Conservation (phyloP, 2,329 filamentous ascomycete genomes). For the Cercospora sp. region DNA sequence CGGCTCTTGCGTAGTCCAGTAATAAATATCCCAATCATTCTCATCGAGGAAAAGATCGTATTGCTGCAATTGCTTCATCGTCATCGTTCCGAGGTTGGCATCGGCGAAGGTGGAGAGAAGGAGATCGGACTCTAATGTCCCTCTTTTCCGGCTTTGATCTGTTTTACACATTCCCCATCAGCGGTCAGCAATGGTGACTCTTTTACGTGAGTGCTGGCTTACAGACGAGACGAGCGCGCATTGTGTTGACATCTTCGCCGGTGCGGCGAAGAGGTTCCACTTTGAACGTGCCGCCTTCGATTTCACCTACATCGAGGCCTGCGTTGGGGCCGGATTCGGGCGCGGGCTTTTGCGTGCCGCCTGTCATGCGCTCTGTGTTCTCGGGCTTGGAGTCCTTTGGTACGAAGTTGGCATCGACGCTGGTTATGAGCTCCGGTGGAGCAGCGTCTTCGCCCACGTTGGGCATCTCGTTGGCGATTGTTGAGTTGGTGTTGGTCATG, state of each 20-base stretch:
- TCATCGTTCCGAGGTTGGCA: constrained; percentile 73
- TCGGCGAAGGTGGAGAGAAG: constrained; percentile 94
- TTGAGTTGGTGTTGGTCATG: constrained; percentile 64
- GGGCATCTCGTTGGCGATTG: constrained; percentile 63
- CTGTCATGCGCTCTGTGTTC: constrained; percentile 66
- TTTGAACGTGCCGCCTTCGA: constrained; percentile 81
- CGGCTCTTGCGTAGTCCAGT: constrained; percentile 92
- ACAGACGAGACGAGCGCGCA: constrained; percentile 81
- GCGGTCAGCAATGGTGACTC: constrained; percentile 30
- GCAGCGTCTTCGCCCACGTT: constrained; percentile 57
- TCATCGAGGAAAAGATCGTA: constrained; percentile 95
- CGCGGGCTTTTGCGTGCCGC: constrained; percentile 57
- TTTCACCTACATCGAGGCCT: constrained; percentile 80
- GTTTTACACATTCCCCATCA: constrained; percentile 25
- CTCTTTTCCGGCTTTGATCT: constrained; percentile 97
- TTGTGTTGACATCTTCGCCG: constrained; percentile 82
- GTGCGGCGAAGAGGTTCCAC: constrained; percentile 84
- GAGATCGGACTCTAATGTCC: constrained; percentile 92
- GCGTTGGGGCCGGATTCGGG: constrained; percentile 52
- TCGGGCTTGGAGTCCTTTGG: constrained; percentile 62
- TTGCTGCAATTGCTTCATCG: constrained; percentile 68
- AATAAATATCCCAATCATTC: constrained; percentile 99
- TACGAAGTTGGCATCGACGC: constrained; percentile 56
- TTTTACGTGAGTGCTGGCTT: constrained; percentile 30
- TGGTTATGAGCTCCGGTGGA: constrained; percentile 62